A percentile compares a stretch with the other conserved stretches of the same genome.
Conservation (phyloP, 2,329 filamentous ascomycete genomes). For the Fusarium concolor region DNA sequence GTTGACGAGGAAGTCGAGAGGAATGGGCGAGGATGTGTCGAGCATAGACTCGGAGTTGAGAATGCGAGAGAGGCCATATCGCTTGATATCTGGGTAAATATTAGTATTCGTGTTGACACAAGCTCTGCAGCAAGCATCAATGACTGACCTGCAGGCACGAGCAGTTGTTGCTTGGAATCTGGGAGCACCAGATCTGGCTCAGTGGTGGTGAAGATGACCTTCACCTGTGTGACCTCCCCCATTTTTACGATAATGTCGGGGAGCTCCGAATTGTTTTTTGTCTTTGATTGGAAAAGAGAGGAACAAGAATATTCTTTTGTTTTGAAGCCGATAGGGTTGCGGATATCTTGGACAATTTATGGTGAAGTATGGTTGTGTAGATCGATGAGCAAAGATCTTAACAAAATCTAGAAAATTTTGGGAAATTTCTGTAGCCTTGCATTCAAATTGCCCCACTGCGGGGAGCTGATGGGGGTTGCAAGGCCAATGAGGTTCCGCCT, state of each 20-base stretch:
- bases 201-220: constrained; percentile 75
- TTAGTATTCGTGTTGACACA: not conserved
- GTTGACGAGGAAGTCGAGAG: constrained; percentile 95
- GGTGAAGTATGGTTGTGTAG: constrained; percentile 12
- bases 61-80: constrained; percentile 77
- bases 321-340: constrained; percentile 22
- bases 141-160: constrained; percentile 68
- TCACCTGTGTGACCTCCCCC: constrained; percentile 66
- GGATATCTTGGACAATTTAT: constrained; percentile 31
- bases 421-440: constrained; percentile 47
- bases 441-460: constrained; percentile 36
- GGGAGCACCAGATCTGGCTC: constrained; percentile 72
- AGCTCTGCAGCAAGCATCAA: not conserved
- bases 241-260: constrained; percentile 43
- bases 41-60: constrained; percentile 80
- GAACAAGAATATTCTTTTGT: not conserved
- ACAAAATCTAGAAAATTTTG: constrained; percentile 43
- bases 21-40: constrained; percentile 72
- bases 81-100: constrained; percentile 67
- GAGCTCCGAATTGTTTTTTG: not conserved
- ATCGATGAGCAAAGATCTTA: constrained; percentile 29
- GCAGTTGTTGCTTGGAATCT: constrained; percentile 70
- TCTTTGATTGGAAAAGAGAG: not conserved
- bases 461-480: not conserved
- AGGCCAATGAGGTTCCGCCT: constrained; percentile 8